These are phyloP conservation scores for Naganishia albida DNA, from an alignment of 1,284 basidiomycete species.

Conservation along the genomic window DNA sequence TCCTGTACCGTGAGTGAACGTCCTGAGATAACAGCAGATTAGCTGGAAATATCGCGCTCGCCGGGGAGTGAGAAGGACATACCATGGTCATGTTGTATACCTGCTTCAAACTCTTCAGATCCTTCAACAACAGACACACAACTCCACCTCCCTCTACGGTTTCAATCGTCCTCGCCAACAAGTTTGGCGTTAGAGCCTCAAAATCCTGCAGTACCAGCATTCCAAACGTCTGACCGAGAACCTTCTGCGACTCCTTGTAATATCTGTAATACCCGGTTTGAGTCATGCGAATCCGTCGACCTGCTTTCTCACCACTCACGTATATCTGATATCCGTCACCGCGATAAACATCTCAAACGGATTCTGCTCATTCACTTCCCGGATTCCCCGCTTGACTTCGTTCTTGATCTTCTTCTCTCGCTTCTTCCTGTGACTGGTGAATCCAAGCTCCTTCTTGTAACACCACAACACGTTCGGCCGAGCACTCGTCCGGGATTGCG, in stretches of 20 bases:
- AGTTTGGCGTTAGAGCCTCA: constrained; percentile 96
- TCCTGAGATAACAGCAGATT: constrained; percentile 62
- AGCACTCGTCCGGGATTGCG: constrained; percentile 83
- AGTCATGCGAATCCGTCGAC: constrained; percentile 1
- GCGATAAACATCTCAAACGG: constrained; percentile 98
- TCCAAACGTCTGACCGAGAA: constrained; percentile 95
- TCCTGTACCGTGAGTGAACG: constrained; percentile 89
- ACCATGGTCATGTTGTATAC: constrained; percentile 97
- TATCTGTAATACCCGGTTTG: constrained; percentile 56
- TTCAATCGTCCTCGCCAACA: constrained; percentile 95
- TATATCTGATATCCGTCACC: constrained; percentile 98
- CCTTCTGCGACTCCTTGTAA: constrained; percentile 94
- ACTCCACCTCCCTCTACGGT: constrained; percentile 97
- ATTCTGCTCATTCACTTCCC: constrained; percentile 92
- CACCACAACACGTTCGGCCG: constrained; percentile 93
- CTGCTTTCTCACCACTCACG: constrained; percentile 58
- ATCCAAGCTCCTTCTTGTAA: constrained; percentile 95
- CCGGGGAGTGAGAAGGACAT: constrained; percentile 41
- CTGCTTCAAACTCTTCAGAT: constrained; percentile 90
- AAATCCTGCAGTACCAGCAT: constrained; percentile 99
- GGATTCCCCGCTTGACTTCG: constrained; percentile 87
- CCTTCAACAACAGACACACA: constrained; percentile 87
- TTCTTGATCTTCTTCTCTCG: constrained; percentile 91
- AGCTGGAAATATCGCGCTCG: constrained; percentile 9
- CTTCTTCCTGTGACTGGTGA: constrained; percentile 96